Evolutionary conservation across 805 yeast genomes (phyloP), one percentile per base, ranked within the genome.

Genomic region (Candida dendrica): DNA sequence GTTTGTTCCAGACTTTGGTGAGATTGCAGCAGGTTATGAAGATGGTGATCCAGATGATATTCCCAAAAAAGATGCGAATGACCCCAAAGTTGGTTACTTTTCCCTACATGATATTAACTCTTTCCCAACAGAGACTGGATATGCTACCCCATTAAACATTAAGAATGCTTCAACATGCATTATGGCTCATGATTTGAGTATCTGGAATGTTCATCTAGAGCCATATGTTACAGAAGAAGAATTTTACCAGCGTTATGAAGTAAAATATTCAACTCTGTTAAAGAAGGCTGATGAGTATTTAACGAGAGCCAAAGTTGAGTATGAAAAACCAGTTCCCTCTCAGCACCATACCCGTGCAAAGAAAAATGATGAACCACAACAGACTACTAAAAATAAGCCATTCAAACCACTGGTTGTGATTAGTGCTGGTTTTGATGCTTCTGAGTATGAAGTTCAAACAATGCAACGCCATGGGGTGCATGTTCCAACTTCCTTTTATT

Each of bases 341-440:
- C 68, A 64, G 39, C 37, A 17, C 61, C 37, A 42, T 36, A 27
- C n/a, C n/a, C n/a, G 58, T 15, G 31, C 46, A 40, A 32, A 38
- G 2, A 42, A 39, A 10, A 36, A 37, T n/a, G 16, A 36, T 41
- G 27, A 27, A 16, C 49, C 52, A 6, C 54, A 18, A 32, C 58
- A n/a, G n/a, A n/a, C n/a, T n/a, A n/a, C 38, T 36, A 59, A 36
- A 46, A 63, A 55, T 46, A 63, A 61, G 52, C 68, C 69, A 3
- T 79, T 76, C 57, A 73, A 71, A 47, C 75, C 79, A 1, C 48
- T 85, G 45, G 75, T 87, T 3, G 72, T 82, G n/a, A 69, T 86
- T 1, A 84, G 95, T 36, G 90, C 95, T 0, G 95, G 95, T 2
- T 87, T 86, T 58, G 95, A 86, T 63, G 95, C 93, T 2, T 79